Base-by-base conservation (phyloP, 2,329 filamentous ascomycete genomes). In the Parascedosporium putredinis region DNA sequence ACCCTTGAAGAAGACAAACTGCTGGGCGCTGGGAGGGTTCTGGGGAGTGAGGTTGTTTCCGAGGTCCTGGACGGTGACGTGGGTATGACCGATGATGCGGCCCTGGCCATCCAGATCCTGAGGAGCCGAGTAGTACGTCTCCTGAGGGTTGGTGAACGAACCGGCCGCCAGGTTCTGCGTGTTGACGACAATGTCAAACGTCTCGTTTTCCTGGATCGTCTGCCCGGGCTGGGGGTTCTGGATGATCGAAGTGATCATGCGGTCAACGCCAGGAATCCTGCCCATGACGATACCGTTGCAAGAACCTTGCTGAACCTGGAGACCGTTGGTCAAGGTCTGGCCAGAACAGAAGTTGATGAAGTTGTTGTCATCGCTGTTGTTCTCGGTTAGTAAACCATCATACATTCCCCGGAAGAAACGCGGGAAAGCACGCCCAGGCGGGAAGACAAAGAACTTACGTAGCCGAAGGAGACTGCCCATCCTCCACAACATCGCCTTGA, bases 271-370 rank as follows among this genome's bases (percentile, higher is more conserved):
- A 4, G 79, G 78, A 43, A 83, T 81, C 51, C 78, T 70, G 52
- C 79, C 79, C 77, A 81, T 81, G 44, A 68, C 74, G 78, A 81
- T 73, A 60, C 76, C 76, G 61, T 84, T 84, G 66, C 81, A 84
- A 31, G 80, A 84, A 18, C 81, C 81, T 4, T 56, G 62, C 52
- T 67, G 68, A 47, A 74, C 67, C 61, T 84, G 80, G 24, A 73
- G 63, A 57, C 80, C 81, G 57, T 84, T 79, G 54, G 80, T 83
- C 45, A 80, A 60, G 0, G 67, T 73, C 60, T 73, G 57, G 43
- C 73, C 75, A 4, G 62, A 52, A 59, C 78, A 81, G 61, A 80
- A 79, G 70, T 81, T 81, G 72, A 81, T 79, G 60, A 81, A 81
- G 67, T 82, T 82, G 67, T 68, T 67, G 16, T 65, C 53, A 55